phyloP scores from a whole-genome alignment of 805 yeast genomes.

The Saccharomycopsis malanga region DNA sequence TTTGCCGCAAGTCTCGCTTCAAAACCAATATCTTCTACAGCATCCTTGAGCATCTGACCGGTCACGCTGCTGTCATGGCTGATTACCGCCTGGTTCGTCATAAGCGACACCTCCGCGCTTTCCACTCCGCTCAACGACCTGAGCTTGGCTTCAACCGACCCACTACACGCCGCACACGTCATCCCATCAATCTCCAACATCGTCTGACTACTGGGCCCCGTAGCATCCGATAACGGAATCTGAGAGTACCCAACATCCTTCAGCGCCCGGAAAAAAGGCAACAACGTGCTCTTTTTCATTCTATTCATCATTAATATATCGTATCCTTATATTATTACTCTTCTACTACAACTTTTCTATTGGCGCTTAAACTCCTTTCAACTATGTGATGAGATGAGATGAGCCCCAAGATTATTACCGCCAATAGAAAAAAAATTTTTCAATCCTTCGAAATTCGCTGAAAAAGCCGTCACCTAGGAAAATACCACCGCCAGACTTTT shows the following conservation, averaged over 20 bases:
- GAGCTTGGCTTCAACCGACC: slow-evolving; percentile 54
- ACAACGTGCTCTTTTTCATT: not conserved
- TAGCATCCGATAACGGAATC: not conserved
- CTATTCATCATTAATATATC: not conserved
- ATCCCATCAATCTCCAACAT: slow-evolving; percentile 47
- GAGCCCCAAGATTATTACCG: too few relatives aligned
- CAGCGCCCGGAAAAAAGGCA: not conserved
- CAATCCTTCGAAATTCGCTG: too few relatives aligned
- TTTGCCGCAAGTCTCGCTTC: slow-evolving; percentile 34
- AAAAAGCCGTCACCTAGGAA: too few relatives aligned
- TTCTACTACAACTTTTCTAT: too few relatives aligned
- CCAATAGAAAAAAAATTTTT: too few relatives aligned
- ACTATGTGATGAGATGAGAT: too few relatives aligned
- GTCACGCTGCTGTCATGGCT: slow-evolving; percentile 35
- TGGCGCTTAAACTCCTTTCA: too few relatives aligned
- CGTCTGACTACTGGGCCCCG: slow-evolving; percentile 1
- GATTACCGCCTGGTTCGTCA: slow-evolving; percentile 68
- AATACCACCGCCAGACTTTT: too few relatives aligned
- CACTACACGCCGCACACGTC: slow-evolving; percentile 87
- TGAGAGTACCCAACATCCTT: not conserved
- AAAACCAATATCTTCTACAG: slow-evolving; percentile 77
- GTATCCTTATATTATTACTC: too few relatives aligned
- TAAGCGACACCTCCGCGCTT: slow-evolving; percentile 46
- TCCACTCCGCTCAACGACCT: slow-evolving; percentile 42
- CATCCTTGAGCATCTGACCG: slow-evolving; percentile 37